Conservation (phyloP, 83 land plant species). For the Diphasiastrum complanatum region DNA sequence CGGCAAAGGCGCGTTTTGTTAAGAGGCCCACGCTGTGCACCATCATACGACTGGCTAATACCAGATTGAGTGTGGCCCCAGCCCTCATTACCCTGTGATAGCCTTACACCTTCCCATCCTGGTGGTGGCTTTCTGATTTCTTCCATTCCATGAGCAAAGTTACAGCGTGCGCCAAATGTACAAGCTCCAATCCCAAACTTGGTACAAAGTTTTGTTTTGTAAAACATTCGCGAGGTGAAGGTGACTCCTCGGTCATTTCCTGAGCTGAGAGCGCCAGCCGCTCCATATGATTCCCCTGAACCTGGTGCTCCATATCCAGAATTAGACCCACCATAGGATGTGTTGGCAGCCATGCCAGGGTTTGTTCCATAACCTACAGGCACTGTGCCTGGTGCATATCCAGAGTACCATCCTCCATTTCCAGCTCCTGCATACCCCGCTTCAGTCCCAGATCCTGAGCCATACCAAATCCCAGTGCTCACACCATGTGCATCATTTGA, state of each 20-base stretch:
- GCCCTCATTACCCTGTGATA: neutral
- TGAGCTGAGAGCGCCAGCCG: slow-evolving; percentile 2
- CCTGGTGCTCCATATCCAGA: no score
- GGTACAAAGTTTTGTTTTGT: slow-evolving; percentile 31
- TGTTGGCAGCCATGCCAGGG: no score
- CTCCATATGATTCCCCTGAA: neutral
- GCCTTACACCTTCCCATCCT: slow-evolving; percentile 3
- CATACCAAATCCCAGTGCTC: no score
- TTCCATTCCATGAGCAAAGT: slow-evolving; percentile 33
- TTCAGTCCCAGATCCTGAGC: no score
- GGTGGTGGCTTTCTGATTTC: slow-evolving; percentile 27
- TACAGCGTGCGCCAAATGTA: slow-evolving; percentile 21
- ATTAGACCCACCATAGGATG: no score
- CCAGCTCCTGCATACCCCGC: no score
- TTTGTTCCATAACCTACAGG: no score
- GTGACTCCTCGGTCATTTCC: slow-evolving; percentile 1
- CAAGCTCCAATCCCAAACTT: slow-evolving; percentile 22
- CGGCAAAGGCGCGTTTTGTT: slow-evolving; percentile 1
- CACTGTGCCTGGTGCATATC: no score
- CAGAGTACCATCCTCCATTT: no score
- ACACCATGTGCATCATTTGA: no score
- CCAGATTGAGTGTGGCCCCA: neutral
- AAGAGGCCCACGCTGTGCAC: neutral
- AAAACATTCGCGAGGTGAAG: slow-evolving; percentile 1
- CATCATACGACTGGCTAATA: neutral